Base-by-base conservation (phyloP, 2,329 filamentous ascomycete species). In the Calonectria naviculata region DNA sequence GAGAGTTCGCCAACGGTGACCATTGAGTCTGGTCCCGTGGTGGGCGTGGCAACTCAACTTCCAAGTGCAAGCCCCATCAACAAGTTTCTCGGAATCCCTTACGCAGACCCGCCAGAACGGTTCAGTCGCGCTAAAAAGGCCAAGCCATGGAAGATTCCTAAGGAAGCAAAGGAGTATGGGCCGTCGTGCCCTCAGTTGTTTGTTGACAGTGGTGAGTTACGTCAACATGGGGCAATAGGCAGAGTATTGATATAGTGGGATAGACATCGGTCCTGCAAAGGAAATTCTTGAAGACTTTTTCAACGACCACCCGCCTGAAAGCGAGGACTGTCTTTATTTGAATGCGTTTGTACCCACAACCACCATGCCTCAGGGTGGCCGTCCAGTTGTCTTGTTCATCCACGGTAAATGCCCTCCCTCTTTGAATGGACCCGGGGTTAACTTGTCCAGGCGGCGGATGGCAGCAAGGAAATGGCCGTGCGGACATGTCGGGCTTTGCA, bases 251-350 rank as follows among this genome's bases (percentile, higher is more conserved):
- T 3, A 26, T 19, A 15, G 42, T 47, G 24, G n/a, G 15, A n/a
- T 31, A 80, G 76, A 75, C 46, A 56, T 80, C 24, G 71, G 74
- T 0, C 72, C 78, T 0, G 62, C 70, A 3, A n/a, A 71, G 2
- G 74, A 80, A 1, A 49, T 80, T 0, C 36, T 78, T 3, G 62
- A 74, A 17, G 44, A 61, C 2, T 28, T 81, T 2, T 80, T 79
- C 28, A 74, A 73, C 17, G 67, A 38, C 1, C 69, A 72, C 9
- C 19, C 75, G 1, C 56, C 67, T 5, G 76, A 79, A 60, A 80
- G 79, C 19, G 76, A 81, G 54, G 79, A 81, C 34, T 81, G 78
- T 21, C 74, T 81, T 5, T 76, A 68, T 29, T 70, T 80, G 2
- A 80, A 81, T 31, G 73, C 77, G 5, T 81, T 81, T 46, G 73